phyloP scores from a whole-genome alignment of 1,139 yeast species.

The Sugiyamaella neomexicana region DNA sequence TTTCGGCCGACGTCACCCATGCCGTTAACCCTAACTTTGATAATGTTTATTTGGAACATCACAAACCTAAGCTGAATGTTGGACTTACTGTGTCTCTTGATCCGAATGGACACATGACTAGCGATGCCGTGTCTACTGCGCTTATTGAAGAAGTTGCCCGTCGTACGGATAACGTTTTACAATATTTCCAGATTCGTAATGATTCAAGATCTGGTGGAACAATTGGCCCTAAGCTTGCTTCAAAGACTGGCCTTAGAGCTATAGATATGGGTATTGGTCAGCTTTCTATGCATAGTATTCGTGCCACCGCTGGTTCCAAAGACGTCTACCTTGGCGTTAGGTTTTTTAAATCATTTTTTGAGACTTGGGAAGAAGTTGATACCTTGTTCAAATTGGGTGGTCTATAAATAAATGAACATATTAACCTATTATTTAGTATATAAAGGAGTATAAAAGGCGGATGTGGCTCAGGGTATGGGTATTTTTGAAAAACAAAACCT shows the following conservation, averaged over 20 bases:
- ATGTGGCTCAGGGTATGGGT: background rate
- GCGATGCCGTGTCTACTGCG: slow-evolving; percentile 70
- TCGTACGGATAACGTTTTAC: slow-evolving; percentile 60
- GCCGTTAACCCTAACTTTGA: slow-evolving; percentile 91
- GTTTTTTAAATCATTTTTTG: slow-evolving; percentile 68
- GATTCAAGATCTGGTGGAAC: slow-evolving; percentile 95
- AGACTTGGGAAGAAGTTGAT: slow-evolving; percentile 45
- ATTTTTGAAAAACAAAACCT: too few relatives aligned
- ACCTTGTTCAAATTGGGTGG: slow-evolving; percentile 36
- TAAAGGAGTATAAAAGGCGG: too few relatives aligned
- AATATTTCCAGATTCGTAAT: slow-evolving; percentile 64
- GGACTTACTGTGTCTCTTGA: slow-evolving; percentile 73
- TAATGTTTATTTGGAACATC: slow-evolving; percentile 63
- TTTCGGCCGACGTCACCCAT: slow-evolving; percentile 94
- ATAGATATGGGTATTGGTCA: slow-evolving; percentile 92
- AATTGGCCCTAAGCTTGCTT: slow-evolving; percentile 87
- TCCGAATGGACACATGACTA: slow-evolving; percentile 78
- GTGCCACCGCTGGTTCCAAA: slow-evolving; percentile 89
- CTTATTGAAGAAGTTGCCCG: slow-evolving; percentile 65
- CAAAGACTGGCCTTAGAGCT: slow-evolving; percentile 84
- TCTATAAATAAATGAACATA: slow-evolving; percentile 23
- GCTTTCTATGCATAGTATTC: slow-evolving; percentile 89
- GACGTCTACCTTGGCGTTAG: slow-evolving; percentile 69
- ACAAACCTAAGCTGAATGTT: slow-evolving; percentile 74
- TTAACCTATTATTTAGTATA: too few relatives aligned